Evolutionary conservation across 225 moss, liverwort and hornwort genomes (phyloP), one percentile per base, ranked within the genome.

Genomic region (Physcomitrellopsis africana): DNA sequence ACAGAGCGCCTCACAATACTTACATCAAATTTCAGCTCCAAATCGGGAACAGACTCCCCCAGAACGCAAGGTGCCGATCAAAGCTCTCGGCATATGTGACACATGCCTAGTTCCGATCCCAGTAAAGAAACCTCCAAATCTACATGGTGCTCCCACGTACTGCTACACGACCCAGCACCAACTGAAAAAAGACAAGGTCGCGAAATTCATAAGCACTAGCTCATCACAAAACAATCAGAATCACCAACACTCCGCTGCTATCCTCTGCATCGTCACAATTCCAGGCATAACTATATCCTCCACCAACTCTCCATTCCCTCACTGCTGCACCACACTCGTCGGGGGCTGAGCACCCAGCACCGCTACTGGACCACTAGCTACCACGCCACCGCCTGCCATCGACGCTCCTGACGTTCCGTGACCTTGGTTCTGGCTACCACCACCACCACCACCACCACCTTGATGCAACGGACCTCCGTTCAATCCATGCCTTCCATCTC

Each of bases 401-500:
- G 83, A 57, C 66, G 76, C 8, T 17, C 83, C 60, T 12, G 86
- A 71, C 43, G 78, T 17, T 17, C 72, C 55, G 44, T 70, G 81
- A 57, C 70, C 46, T 79, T 73, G 87, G 24, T 69, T 74, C 47
- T 51, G 65, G 9, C 78, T 69, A 8, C 76, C 56, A 61, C 66
- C 14, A 7, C 32, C 32, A 64, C 77, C 78, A 11, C 76, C 56
- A 61, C 66, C 14, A 2, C 32, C 29, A 63, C 77, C 78, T 44
- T 70, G 76, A 54, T 86, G 80, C 59, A 78, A 60, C 17, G 80
- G 24, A 46, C 77, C 62, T 41, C 74, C 56, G 32, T 56, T 81
- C 48, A 76, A 81, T 59, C 76, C 68, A 27, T 62, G 59, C 49
- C 83, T 75, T 37, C 78, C 83, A 60, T 83, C 83, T 43, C 72